These are phyloP conservation scores for Colletotrichum graminicola DNA, from an alignment of 2,329 filamentous ascomycete genomes.

Conservation along the genomic window DNA sequence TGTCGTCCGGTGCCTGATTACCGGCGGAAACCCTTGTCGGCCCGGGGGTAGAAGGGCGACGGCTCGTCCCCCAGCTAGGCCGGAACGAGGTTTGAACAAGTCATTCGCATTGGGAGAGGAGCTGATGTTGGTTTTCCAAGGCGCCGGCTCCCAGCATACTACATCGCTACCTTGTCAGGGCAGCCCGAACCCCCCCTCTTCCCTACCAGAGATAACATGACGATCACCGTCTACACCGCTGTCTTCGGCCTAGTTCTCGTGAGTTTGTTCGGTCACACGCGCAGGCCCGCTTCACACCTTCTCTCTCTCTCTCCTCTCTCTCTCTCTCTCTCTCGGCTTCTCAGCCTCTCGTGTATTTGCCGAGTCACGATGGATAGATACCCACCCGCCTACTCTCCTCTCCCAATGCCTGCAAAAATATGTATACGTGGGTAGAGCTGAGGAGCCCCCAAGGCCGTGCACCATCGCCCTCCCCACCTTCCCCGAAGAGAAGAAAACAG, in stretches of 20 bases:
- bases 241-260: background rate
- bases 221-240: constrained; percentile 12
- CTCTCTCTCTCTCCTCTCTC: too few relatives aligned
- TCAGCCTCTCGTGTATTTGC: background rate
- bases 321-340: too few relatives aligned
- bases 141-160: background rate
- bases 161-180: background rate
- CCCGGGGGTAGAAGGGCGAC: too few relatives aligned
- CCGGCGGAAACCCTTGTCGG: background rate
- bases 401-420: background rate
- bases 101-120: constrained; percentile 16
- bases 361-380: background rate
- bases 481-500: background rate
- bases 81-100: constrained; percentile 27
- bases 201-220: background rate
- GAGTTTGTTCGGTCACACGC: background rate
- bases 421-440: background rate
- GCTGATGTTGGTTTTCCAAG: constrained; percentile 18
- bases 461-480: background rate
- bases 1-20: background rate
- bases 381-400: background rate
- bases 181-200: too few relatives aligned
- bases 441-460: background rate
- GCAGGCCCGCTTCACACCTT: background rate
- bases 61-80: background rate